These are phyloP conservation scores for Fraxinus angustifolia DNA, from an alignment of 305 asterid species.

Conservation along the genomic window DNA sequence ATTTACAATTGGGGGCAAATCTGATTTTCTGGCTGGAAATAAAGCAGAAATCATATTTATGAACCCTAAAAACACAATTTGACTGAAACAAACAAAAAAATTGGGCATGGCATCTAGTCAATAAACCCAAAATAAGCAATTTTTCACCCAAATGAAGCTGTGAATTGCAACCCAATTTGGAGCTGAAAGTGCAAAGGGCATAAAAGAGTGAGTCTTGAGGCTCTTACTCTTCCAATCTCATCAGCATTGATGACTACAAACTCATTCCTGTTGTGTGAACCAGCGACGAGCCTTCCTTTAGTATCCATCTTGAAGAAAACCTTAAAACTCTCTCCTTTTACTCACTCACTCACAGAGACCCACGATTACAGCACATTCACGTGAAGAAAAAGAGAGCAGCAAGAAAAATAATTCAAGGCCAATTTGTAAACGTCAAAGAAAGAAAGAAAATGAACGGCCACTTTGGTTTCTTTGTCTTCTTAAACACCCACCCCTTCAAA, in stretches of 20 bases:
- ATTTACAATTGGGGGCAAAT: conserved; percentile 6
- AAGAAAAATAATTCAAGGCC: conserved; percentile 9
- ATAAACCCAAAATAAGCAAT: conserved; percentile 5
- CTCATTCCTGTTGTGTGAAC: conserved; percentile 93
- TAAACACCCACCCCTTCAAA: conserved; percentile 43
- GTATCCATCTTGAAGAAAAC: conserved; percentile 54
- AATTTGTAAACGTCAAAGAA: conserved; percentile 25
- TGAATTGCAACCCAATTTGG: conserved; percentile 5
- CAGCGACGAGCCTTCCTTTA: conserved; percentile 89
- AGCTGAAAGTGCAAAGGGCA: conserved; percentile 5
- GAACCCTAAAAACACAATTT: conserved; percentile 11
- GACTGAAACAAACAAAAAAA: conserved; percentile 16
- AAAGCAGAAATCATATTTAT: conserved; percentile 16
- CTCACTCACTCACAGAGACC: conserved; percentile 18
- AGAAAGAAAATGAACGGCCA: conserved; percentile 29
- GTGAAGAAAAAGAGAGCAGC: conserved; percentile 34
- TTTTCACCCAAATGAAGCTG: background rate
- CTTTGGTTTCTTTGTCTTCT: conserved; percentile 22
- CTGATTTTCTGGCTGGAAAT: background rate
- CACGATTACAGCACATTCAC: conserved; percentile 7
- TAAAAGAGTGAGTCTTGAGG: conserved; percentile 1
- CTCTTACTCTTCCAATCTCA: conserved; percentile 81
- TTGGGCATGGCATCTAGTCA: conserved; percentile 11
- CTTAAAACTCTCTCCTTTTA: conserved; percentile 19
- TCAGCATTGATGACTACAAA: conserved; percentile 94